phyloP scores from a whole-genome alignment of 208 protist genomes.

The Leishmania tropica region DNA sequence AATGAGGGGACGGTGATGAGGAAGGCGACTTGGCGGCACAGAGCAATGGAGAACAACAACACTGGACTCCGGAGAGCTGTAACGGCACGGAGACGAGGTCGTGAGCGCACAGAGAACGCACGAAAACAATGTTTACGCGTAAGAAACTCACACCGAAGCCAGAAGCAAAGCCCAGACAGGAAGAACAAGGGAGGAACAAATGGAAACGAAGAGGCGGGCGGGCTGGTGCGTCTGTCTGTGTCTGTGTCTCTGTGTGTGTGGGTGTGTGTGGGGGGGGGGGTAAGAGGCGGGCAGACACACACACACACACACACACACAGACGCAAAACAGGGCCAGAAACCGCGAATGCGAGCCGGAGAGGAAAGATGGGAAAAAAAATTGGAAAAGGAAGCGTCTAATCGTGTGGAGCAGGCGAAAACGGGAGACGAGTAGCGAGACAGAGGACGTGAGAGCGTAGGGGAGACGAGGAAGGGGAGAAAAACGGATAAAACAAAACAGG shows the following conservation, averaged over 20 bases:
- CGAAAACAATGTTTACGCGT: background rate
- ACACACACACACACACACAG: no score
- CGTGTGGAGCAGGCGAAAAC: background rate
- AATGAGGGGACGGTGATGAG: slow-evolving; percentile 5
- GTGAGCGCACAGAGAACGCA: slow-evolving; percentile 12
- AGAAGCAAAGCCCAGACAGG: background rate
- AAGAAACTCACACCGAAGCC: background rate
- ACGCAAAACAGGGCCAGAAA: background rate
- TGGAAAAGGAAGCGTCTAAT: background rate
- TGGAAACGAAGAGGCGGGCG: background rate
- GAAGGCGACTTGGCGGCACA: background rate
- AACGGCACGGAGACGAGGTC: background rate
- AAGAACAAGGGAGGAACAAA: background rate
- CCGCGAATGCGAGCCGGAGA: background rate
- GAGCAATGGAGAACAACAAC: background rate
- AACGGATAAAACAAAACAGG: background rate
- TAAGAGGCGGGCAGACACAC: background rate
- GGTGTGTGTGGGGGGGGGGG: background rate
- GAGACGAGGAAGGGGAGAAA: background rate
- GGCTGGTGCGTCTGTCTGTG: no score
- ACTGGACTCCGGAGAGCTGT: background rate
- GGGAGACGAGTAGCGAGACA: background rate
- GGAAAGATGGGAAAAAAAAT: background rate
- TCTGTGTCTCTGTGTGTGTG: no score
- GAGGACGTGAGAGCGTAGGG: background rate